Evolutionary conservation across 2,329 filamentous ascomycete genomes (phyloP).

Genomic region (Atkinsonella hypoxylon): DNA sequence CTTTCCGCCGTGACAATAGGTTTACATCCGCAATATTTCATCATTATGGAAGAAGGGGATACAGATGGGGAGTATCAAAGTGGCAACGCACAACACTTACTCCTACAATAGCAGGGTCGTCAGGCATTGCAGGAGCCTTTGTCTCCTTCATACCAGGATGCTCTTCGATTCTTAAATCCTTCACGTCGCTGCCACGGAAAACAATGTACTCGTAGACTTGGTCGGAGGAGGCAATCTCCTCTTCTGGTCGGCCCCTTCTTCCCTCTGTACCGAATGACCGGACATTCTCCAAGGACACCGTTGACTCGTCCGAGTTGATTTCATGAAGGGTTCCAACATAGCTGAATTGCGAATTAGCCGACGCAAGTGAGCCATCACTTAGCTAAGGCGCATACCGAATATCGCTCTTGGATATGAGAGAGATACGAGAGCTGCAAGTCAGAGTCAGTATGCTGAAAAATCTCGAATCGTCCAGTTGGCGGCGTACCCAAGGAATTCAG

Average conservation of each 20-base stretch:
- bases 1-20: constrained; percentile 65
- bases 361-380: constrained; percentile 2
- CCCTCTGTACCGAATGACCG: constrained; percentile 90
- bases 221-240: constrained; percentile 74
- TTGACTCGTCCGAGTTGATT: constrained; percentile 95
- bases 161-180: constrained; percentile 90
- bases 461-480: neutral
- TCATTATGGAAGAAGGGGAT: constrained; percentile 45
- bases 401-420: constrained; percentile 92
- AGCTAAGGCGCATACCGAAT: constrained; percentile 58
- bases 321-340: constrained; percentile 94
- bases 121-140: constrained; percentile 66
- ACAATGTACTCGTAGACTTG: constrained; percentile 98
- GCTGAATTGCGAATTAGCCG: constrained; percentile 38
- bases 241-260: constrained; percentile 62
- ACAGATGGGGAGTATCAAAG: neutral
- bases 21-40: constrained; percentile 99
- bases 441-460: neutral
- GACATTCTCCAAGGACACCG: constrained; percentile 94
- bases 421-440: constrained; percentile 68
- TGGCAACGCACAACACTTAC: constrained; percentile 50
- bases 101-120: constrained; percentile 92
- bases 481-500: constrained; percentile 48
- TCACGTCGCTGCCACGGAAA: constrained; percentile 95
- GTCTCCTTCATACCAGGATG: constrained; percentile 62